Evolutionary conservation across 768 basidiomycete genomes (phyloP).

Genomic region (Suillus discolor): DNA sequence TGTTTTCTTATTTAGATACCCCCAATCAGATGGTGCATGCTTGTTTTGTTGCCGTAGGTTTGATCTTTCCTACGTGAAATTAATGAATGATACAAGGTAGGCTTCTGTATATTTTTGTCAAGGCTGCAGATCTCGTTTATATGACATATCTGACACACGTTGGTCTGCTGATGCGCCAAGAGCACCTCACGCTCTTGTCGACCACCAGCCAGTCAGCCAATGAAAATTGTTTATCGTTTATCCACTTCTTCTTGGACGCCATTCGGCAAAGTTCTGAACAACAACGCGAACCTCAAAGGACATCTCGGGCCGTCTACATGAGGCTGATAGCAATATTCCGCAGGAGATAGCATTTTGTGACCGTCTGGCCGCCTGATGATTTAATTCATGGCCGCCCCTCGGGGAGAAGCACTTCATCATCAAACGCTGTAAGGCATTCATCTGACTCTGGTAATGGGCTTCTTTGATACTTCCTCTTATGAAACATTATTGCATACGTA

Average conservation of each 20-base stretch:
- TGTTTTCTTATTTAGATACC: neutral
- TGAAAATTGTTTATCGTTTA: too few species aligned
- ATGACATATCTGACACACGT: constrained; percentile 17
- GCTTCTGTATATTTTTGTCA: constrained; percentile 33
- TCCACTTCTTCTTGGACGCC: too few species aligned
- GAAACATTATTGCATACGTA: neutral
- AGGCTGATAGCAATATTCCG: neutral
- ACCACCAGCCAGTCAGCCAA: too few species aligned
- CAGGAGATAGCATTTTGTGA: neutral
- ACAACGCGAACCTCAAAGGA: neutral
- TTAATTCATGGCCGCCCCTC: neutral
- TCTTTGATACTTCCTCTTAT: neutral
- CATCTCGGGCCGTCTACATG: neutral
- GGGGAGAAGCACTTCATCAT: neutral
- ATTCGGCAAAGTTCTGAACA: neutral
- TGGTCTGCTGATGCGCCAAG: too few species aligned
- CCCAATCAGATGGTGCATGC: too few species aligned
- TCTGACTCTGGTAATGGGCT: neutral
- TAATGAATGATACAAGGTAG: neutral
- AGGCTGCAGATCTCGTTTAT: constrained; percentile 37
- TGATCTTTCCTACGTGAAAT: constrained; percentile 10
- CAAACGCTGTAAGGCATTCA: neutral
- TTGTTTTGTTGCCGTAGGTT: constrained; percentile 8
- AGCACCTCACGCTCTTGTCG: too few species aligned
- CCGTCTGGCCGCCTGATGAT: neutral